These are phyloP conservation scores for Mycena alexandri DNA, from an alignment of 768 basidiomycete genomes.

Conservation along the genomic window DNA sequence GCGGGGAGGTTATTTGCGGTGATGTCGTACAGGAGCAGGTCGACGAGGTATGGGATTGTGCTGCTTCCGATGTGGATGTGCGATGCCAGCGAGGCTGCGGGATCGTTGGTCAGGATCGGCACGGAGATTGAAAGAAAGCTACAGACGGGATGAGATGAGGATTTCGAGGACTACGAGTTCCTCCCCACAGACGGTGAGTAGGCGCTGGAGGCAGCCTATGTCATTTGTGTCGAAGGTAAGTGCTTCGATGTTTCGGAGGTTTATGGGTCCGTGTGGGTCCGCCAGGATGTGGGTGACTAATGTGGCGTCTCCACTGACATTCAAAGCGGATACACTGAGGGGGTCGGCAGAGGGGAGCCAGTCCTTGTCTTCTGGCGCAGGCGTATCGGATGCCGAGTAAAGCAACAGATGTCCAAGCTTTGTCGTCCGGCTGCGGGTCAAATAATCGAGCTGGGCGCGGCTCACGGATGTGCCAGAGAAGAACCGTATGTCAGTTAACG, in stretches of 20 bases:
- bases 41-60: constrained; percentile 7
- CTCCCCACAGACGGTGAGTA: neutral
- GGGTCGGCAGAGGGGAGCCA: neutral
- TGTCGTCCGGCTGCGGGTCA: neutral
- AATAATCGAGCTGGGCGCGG: constrained; percentile 11
- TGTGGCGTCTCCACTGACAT: constrained; percentile 15
- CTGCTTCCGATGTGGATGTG: constrained; percentile 5
- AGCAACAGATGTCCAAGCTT: constrained; percentile 11
- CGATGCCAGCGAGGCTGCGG: neutral
- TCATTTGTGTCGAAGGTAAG: constrained; percentile 23
- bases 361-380: constrained; percentile 15
- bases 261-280: constrained; percentile 4
- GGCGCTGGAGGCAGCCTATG: constrained; percentile 5
- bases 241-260: neutral
- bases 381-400: constrained; percentile 22
- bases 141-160: neutral
- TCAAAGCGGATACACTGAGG: neutral
- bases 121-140: too few relatives aligned
- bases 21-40: constrained; percentile 18
- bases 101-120: too few relatives aligned
- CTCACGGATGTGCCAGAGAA: constrained; percentile 21
- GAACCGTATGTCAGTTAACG: constrained; percentile 14
- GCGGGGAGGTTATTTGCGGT: constrained; percentile 3
- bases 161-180: constrained; percentile 15
- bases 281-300: neutral